phyloP scores from a whole-genome alignment of 441 rosid genomes.

The Erysimum cheiri region DNA sequence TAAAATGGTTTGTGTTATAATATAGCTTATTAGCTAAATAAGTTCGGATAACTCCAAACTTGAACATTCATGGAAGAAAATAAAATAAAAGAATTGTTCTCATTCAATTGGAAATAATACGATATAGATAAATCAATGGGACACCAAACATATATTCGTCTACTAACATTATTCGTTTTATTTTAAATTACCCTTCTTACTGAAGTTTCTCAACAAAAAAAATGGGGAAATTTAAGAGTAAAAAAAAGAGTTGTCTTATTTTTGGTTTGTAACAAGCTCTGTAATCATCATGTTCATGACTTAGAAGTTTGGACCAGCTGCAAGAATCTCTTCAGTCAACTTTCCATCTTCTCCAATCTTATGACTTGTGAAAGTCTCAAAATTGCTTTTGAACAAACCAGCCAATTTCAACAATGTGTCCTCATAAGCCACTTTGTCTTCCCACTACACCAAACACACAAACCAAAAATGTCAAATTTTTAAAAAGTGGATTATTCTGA shows the following conservation, averaged over 20 bases:
- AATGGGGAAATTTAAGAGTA: neutral
- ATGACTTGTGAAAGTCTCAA: conserved; percentile 66
- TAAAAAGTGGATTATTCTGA: neutral
- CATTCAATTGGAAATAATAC: conserved; percentile 2
- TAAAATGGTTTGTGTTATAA: neutral
- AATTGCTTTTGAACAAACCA: conserved; percentile 78
- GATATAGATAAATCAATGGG: neutral
- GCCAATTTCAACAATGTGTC: conserved; percentile 74
- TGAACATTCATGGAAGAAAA: neutral
- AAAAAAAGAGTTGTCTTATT: neutral
- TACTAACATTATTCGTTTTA: conserved; percentile 11
- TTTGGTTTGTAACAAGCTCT: neutral
- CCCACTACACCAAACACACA: conserved; percentile 56
- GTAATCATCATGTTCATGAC: neutral
- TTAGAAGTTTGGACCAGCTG: conserved; percentile 67
- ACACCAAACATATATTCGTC: conserved; percentile 1
- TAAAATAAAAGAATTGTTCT: conserved; percentile 18
- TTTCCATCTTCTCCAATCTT: conserved; percentile 74
- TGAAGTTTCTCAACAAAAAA: conserved; percentile 15
- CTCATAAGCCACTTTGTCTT: conserved; percentile 68
- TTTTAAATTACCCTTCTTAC: neutral
- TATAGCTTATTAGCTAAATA: too few relatives aligned
- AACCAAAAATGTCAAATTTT: neutral
- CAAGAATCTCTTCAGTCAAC: conserved; percentile 74
- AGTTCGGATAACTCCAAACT: too few relatives aligned